Conservation (phyloP, 148 eudicot species). For the Rhododendron simsii region DNA sequence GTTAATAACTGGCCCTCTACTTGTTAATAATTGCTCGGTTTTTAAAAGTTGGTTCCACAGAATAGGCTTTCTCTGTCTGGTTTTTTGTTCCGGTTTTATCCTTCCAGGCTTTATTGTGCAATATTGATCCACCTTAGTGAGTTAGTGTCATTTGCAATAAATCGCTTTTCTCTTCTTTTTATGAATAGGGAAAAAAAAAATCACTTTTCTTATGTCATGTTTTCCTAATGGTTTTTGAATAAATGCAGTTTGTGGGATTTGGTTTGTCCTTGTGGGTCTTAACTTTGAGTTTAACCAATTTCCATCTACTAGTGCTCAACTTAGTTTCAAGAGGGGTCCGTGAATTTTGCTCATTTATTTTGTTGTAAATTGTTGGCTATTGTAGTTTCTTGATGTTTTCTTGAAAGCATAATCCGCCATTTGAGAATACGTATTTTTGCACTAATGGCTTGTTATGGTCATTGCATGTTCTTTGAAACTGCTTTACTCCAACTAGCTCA, state of each 20-base stretch:
- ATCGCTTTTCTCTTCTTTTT: too few species aligned
- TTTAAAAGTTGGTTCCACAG: neutral
- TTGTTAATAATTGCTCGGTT: neutral
- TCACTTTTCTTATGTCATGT: neutral
- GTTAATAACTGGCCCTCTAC: neutral
- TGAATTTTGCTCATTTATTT: neutral
- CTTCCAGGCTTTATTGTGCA: neutral
- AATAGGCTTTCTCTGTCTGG: neutral
- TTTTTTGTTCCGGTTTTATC: neutral
- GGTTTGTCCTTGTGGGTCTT: neutral
- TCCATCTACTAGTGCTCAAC: neutral
- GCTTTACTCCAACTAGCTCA: neutral
- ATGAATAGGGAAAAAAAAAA: too few species aligned
- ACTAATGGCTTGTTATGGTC: neutral
- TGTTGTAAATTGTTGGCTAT: neutral
- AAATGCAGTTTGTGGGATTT: neutral
- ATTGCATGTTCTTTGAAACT: neutral
- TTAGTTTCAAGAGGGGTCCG: neutral
- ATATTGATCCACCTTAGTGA: neutral
- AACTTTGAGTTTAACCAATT: neutral
- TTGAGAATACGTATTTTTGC: neutral
- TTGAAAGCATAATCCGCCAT: neutral
- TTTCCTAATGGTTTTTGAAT: neutral
- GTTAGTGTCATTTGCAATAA: neutral
- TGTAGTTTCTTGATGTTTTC: neutral